Percentiles rank a stretch among this genome's conserved stretches.
Evolutionary conservation across 345 rosid genomes (phyloP).

Genomic region (Syzygium aromaticum): DNA sequence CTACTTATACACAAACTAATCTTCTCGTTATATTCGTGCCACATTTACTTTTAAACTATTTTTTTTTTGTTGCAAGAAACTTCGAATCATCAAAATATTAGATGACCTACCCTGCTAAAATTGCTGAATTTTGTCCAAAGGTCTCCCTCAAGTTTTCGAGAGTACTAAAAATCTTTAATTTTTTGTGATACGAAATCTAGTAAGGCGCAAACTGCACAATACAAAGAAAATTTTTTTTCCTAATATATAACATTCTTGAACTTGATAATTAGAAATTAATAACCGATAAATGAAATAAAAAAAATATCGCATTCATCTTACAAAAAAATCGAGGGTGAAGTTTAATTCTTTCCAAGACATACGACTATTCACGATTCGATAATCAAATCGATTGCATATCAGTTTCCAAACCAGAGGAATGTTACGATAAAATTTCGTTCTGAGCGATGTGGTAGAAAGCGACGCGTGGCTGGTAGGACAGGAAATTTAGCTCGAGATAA

Average conservation of each 20-base stretch:
- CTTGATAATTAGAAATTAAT: background rate
- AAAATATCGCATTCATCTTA: background rate
- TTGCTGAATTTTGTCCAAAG: background rate
- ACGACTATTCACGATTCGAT: background rate
- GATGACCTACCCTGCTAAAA: background rate
- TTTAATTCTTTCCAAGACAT: background rate
- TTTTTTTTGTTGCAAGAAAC: background rate
- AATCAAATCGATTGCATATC: background rate
- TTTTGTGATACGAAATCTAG: background rate
- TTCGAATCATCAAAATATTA: background rate
- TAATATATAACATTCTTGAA: background rate
- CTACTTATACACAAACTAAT: background rate
- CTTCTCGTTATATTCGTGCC: fast-evolving
- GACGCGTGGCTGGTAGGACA: fast-evolving
- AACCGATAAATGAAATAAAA: background rate
- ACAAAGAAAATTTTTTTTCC: background rate
- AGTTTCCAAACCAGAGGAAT: fast-evolving
- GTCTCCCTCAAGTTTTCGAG: background rate
- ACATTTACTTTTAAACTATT: background rate
- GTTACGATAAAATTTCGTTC: fast-evolving
- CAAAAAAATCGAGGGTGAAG: background rate
- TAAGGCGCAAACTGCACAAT: fast-evolving
- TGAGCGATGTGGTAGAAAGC: fast-evolving
- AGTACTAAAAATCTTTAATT: background rate
- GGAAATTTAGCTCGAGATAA: fast-evolving